Base-by-base conservation (phyloP, 176 grass and related monocot genomes). In the Raddia guianensis region DNA sequence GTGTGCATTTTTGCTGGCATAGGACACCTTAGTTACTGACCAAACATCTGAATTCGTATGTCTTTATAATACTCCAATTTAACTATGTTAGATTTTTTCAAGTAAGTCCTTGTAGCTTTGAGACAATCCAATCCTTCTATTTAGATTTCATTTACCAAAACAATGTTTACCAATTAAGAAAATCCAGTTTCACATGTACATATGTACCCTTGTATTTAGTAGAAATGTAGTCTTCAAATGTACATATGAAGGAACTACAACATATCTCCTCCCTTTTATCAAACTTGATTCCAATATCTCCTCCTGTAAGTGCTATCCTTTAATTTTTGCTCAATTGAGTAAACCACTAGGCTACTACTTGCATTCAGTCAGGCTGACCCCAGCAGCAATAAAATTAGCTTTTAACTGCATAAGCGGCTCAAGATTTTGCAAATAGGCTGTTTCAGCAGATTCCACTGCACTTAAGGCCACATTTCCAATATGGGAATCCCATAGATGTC, bases 91-190 rank as follows among this genome's bases (percentile, higher is more conserved):
- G 46, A 61, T 27, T 49, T 64, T 49, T 50, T 77, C 21, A 64
- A 32, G 49, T 12, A 33, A 33, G 65, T 66, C 16, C 75, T 12
- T 49, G 5, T 68, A 79, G 46, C 35, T 27, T 63, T 75, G 46
- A 73, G 45, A 62, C 33, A 69, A 49, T 80, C 34, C 40, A 46
- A 66, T 59, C 49, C 46, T 15, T 63, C 47, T 32, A 70, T 66
- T 69, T 69, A 53, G 15, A 79, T 69, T 84, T 40, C 37, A 40
- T 54, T 21, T 19, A 67, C 10, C 45, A 61, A 42, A 68, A 86
- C 63, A 68, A 75, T 14, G 12, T 15, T 18, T 81, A 63, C 15
- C 49, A 68, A 54, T 48, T 37, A 46, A 68, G 18, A 63, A 63
- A 54, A 27, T 37, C 34, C 12, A 70, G 19, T 9, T 14, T 34